Percentiles rank a stretch among this genome's conserved stretches.
phyloP scores from a whole-genome alignment of 2,329 filamentous ascomycete genomes.

The Macrophomina tecta region DNA sequence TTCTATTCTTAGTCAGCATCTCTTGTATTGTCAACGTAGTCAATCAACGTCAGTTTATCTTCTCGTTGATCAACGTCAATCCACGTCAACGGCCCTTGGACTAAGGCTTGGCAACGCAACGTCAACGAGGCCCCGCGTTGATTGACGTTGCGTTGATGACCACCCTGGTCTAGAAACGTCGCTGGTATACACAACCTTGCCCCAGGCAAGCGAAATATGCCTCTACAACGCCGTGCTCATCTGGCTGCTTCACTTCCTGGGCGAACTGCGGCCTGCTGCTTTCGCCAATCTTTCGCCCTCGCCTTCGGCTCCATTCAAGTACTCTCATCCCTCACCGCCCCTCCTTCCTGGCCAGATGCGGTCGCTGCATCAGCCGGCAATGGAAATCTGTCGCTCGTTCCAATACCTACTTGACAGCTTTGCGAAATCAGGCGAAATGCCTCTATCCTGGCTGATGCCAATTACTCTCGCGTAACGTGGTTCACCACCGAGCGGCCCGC shows the following conservation, averaged over 20 bases:
- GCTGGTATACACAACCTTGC: slow-evolving; percentile 26
- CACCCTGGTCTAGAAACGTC: slow-evolving; percentile 15
- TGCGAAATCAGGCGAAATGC: slow-evolving; percentile 9
- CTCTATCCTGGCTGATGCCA: slow-evolving; percentile 32
- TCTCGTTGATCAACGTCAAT: no score
- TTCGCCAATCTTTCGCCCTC: neutral
- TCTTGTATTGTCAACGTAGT: no score
- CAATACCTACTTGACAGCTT: slow-evolving; percentile 27
- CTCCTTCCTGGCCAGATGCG: slow-evolving; percentile 28
- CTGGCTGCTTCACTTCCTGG: slow-evolving; percentile 28
- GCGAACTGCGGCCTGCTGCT: slow-evolving; percentile 12
- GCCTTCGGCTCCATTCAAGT: neutral
- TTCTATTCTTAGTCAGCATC: no score
- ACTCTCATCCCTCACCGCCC: slow-evolving; percentile 10
- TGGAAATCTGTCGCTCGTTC: slow-evolving; percentile 31
- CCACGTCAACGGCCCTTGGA: no score
- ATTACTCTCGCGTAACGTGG: slow-evolving; percentile 31
- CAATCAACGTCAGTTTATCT: no score
- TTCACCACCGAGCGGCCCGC: no score
- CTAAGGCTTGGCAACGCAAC: no score
- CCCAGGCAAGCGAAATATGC: slow-evolving; percentile 29
- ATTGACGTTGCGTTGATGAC: no score
- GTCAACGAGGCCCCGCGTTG: no score
- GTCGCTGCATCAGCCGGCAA: slow-evolving; percentile 26
- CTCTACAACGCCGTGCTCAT: slow-evolving; percentile 30